Percentiles rank a stretch among this genome's conserved stretches.
Conservation (phyloP, 495 filamentous ascomycete species). For the Penicillium odoratum region DNA sequence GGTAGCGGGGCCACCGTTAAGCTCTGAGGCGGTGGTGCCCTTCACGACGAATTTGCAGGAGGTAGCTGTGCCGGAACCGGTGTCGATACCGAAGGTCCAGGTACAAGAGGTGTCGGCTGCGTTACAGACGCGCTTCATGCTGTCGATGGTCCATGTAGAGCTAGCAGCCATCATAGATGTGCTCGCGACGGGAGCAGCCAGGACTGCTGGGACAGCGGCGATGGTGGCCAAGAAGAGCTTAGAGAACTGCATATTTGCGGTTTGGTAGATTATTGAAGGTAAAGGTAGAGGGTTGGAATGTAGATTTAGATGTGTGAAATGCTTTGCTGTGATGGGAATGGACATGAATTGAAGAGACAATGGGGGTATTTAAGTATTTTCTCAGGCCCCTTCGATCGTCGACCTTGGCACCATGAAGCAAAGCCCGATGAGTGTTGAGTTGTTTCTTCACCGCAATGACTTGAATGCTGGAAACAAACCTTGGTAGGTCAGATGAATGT, state of each 20-base stretch:
- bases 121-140: slow-evolving; percentile 51
- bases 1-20: slow-evolving; percentile 35
- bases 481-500: background rate
- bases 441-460: background rate
- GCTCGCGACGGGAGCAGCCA: slow-evolving; percentile 35
- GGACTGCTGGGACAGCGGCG: slow-evolving; percentile 37
- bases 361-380: slow-evolving; percentile 9
- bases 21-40: slow-evolving; percentile 32
- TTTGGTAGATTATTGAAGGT: slow-evolving; percentile 8
- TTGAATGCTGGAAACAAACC: background rate
- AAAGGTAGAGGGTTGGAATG: background rate
- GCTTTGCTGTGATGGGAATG: background rate
- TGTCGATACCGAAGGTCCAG: slow-evolving; percentile 50
- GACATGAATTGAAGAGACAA: background rate
- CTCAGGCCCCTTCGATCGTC: background rate
- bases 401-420: background rate
- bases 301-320: background rate
- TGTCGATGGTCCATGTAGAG: slow-evolving; percentile 49
- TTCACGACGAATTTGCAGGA: slow-evolving; percentile 43
- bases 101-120: slow-evolving; percentile 43
- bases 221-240: slow-evolving; percentile 37
- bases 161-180: slow-evolving; percentile 40
- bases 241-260: slow-evolving; percentile 49
- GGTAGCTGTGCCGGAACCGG: slow-evolving; percentile 29
- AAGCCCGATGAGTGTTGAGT: background rate